Percentiles rank a stretch among this genome's conserved stretches.
phyloP scores from a whole-genome alignment of 2,329 filamentous ascomycete species.

The Trichoderma atroviride region DNA sequence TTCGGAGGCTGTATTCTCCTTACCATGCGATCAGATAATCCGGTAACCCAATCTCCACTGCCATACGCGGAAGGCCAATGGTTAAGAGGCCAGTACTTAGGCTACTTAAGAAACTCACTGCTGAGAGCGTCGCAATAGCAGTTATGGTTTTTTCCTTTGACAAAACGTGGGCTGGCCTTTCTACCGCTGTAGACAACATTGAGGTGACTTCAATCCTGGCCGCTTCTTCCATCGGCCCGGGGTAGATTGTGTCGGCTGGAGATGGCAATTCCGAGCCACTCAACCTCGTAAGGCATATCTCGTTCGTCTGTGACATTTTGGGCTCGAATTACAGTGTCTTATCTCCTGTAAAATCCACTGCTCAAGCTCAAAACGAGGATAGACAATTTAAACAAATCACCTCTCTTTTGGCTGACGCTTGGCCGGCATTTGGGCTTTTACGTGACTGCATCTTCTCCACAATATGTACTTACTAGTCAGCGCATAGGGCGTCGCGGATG shows the following conservation, averaged over 20 bases:
- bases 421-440: not conserved
- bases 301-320: not conserved
- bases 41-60: not conserved
- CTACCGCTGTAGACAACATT: not conserved
- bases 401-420: not conserved
- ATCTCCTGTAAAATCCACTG: not conserved
- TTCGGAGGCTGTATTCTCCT: not conserved
- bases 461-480: not conserved
- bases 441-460: not conserved
- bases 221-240: not conserved
- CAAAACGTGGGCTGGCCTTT: not conserved
- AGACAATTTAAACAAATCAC: not conserved
- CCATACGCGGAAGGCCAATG: not conserved
- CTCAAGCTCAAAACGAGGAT: not conserved
- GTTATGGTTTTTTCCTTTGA: not conserved
- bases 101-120: not conserved
- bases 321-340: not conserved
- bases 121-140: not conserved
- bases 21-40: not conserved
- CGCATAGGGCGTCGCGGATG: not conserved
- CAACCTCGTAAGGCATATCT: not conserved
- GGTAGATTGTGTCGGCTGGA: not conserved
- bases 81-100: not conserved
- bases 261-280: not conserved
- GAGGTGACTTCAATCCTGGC: not conserved